Evolutionary conservation across 2,329 filamentous ascomycete genomes (phyloP).

Genomic region (Dactylellina parvicollis): DNA sequence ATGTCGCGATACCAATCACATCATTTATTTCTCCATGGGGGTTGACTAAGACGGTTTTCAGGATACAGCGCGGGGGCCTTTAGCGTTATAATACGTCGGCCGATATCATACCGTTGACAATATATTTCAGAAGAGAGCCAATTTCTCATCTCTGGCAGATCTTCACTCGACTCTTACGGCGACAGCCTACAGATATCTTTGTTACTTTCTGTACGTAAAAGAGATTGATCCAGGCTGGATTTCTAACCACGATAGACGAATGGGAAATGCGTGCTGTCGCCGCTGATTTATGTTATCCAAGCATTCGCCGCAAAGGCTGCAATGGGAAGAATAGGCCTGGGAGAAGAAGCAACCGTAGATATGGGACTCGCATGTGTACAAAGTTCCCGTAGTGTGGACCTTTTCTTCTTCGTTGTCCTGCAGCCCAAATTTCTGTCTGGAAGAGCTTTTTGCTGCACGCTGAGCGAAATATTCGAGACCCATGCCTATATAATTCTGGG

Average conservation of each 20-base stretch:
- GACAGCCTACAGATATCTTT: no score
- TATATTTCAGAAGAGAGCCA: conserved; percentile 9
- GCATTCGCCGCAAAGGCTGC: background rate
- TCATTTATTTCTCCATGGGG: conserved; percentile 50
- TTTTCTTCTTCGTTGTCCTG: conserved; percentile 6
- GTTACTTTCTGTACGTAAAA: no score
- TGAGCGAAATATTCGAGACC: conserved; percentile 52
- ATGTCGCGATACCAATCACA: conserved; percentile 52
- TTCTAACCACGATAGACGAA: no score
- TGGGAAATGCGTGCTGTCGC: background rate
- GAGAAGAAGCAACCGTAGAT: conserved; percentile 3
- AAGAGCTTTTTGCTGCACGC: background rate
- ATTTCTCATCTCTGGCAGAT: conserved; percentile 32
- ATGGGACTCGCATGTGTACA: conserved; percentile 11
- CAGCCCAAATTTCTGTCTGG: conserved; percentile 10
- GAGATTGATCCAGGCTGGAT: no score
- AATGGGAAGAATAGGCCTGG: background rate
- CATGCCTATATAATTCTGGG: conserved; percentile 27
- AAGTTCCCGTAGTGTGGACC: conserved; percentile 7
- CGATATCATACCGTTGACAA: conserved; percentile 6
- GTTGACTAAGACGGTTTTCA: conserved; percentile 17
- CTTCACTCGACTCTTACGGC: no score
- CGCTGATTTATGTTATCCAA: background rate
- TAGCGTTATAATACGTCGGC: conserved; percentile 6
- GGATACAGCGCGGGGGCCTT: conserved; percentile 18